phyloP scores from a whole-genome alignment of 2,329 filamentous ascomycete genomes.

The Diplodia sapinea region DNA sequence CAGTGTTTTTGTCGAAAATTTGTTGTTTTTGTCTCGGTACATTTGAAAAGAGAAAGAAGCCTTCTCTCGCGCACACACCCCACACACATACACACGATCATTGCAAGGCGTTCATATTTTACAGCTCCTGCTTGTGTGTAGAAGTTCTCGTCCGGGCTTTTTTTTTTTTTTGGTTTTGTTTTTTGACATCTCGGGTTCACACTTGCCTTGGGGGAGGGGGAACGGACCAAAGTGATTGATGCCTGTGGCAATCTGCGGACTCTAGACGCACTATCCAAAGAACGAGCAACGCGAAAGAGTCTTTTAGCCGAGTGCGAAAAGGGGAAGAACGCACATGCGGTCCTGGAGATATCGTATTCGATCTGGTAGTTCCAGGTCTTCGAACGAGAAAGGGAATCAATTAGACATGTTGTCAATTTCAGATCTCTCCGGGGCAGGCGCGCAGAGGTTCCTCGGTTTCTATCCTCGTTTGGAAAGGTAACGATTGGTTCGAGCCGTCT shows the following conservation, averaged over 20 bases:
- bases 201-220: neutral
- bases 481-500: too few relatives aligned
- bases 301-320: neutral
- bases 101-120: neutral
- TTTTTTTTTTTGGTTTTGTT: too few relatives aligned
- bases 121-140: neutral
- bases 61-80: neutral
- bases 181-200: neutral
- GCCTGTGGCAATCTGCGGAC: neutral
- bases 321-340: neutral
- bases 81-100: neutral
- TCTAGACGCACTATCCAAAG: neutral
- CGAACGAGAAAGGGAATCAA: neutral
- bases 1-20: neutral
- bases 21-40: neutral
- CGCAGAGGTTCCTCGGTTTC: neutral
- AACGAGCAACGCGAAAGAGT: neutral
- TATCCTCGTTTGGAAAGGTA: too few relatives aligned
- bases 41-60: neutral
- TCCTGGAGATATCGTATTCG: neutral
- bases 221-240: neutral
- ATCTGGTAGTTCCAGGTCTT: neutral
- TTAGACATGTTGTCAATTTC: neutral
- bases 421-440: neutral
- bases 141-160: neutral